A percentile compares a stretch with the other conserved stretches of the same genome.
Conservation (phyloP, 1,284 basidiomycete genomes). For the Cryptococcus sp. region DNA sequence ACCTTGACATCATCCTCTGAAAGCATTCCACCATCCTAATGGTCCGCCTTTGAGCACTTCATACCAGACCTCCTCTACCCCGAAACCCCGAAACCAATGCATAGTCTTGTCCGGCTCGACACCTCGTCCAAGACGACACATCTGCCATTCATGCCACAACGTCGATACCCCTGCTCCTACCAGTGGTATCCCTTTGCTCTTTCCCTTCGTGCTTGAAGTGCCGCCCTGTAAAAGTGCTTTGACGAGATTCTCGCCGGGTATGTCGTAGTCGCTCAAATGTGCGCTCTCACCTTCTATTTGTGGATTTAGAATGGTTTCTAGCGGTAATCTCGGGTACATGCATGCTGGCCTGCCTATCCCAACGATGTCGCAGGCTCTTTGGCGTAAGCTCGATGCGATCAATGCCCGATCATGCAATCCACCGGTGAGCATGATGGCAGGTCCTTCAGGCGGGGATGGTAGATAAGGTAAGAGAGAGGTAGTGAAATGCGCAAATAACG, state of each 20-base stretch:
- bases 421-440: constrained; percentile 48
- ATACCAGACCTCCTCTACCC: constrained; percentile 36
- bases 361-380: constrained; percentile 41
- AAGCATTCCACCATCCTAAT: constrained; percentile 13
- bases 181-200: constrained; percentile 33
- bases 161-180: constrained; percentile 46
- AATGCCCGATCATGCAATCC: constrained; percentile 41
- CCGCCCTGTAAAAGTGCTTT: constrained; percentile 32
- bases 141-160: constrained; percentile 51
- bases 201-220: neutral
- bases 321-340: constrained; percentile 35
- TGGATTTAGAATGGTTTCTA: constrained; percentile 33
- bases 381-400: constrained; percentile 34
- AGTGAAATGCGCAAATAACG: constrained; percentile 47
- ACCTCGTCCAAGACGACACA: constrained; percentile 40
- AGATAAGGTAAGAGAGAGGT: constrained; percentile 37
- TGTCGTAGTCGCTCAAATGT: constrained; percentile 29
- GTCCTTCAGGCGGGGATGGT: constrained; percentile 36
- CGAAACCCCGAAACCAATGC: constrained; percentile 33
- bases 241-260: constrained; percentile 30
- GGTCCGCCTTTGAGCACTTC: constrained; percentile 34
- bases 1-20: constrained; percentile 2
- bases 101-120: constrained; percentile 37
- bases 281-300: constrained; percentile 25
- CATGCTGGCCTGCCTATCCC: constrained; percentile 48